Evolutionary conservation across 2,329 filamentous ascomycete species (phyloP).

Genomic region (Capronia americana): DNA sequence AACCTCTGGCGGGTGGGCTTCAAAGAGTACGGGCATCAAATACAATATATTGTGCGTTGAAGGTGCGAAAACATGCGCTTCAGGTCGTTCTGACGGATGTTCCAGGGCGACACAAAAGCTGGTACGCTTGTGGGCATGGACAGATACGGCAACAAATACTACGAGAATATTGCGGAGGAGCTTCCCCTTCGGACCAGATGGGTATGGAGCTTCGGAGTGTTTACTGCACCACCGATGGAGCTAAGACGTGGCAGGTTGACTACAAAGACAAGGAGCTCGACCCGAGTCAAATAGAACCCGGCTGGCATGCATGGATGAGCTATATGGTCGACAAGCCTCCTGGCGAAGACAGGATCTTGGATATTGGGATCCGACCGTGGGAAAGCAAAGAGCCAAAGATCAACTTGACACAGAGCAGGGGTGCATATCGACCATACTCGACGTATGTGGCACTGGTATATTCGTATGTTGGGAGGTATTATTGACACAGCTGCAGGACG

Average conservation of each 20-base stretch:
- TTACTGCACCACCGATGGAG: conserved; percentile 66
- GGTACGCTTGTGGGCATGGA: conserved; percentile 85
- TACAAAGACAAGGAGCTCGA: conserved; percentile 81
- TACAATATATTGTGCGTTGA: conserved; percentile 61
- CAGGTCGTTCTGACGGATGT: conserved; percentile 18
- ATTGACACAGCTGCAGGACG: conserved; percentile 37
- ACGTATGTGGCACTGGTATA: conserved; percentile 70
- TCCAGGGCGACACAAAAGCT: conserved; percentile 90
- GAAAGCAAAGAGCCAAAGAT: conserved; percentile 75
- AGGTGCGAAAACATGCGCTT: not conserved
- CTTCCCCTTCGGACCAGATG: conserved; percentile 68
- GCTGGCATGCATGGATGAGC: conserved; percentile 98
- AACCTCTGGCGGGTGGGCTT: conserved; percentile 87
- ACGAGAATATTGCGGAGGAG: conserved; percentile 88
- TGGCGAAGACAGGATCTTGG: conserved; percentile 73
- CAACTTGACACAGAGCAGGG: conserved; percentile 76
- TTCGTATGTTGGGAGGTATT: conserved; percentile 1
- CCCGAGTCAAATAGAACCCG: conserved; percentile 78
- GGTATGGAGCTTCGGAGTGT: conserved; percentile 17
- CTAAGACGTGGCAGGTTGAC: conserved; percentile 87
- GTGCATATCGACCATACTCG: conserved; percentile 89
- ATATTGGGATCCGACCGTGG: conserved; percentile 73
- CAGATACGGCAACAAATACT: conserved; percentile 96
- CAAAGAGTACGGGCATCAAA: conserved; percentile 91
- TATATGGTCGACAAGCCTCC: conserved; percentile 91